Base-by-base conservation (phyloP, 202 grass and related monocot species). In the Panicum virgatum region DNA sequence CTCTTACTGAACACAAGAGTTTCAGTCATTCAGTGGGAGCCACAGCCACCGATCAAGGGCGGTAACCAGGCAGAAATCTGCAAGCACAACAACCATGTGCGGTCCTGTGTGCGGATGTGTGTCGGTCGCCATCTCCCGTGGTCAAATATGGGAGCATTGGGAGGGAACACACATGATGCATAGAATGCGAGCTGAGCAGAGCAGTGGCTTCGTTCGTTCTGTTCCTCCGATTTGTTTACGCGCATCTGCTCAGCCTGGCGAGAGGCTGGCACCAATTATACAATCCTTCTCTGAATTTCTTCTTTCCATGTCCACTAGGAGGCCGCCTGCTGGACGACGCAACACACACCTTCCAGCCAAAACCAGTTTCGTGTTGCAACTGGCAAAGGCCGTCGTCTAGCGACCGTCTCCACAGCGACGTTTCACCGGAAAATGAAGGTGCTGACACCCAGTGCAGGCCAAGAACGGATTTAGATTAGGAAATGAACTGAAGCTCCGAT, bases 221-320 rank as follows among this genome's bases (percentile, higher is more conserved):
- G 3, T 51, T 38, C 12, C 40, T 48, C 23, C 40, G 5, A 12
- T 34, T 83, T 83, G 16, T 83, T 74, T 79, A 79, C 38, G 58
- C 26, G 75, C 80, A 34, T 48, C 34, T 48, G 67, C 27, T 84
- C 67, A 83, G 80, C 80, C 86, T 88, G 86, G 80, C 80, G 54
- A 79, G 59, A 57, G 58, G 74, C 38, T 83, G 80, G 86, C 86
- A 72, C 42, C 68, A 84, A 88, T 84, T 37, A 84, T 79, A 16
- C 34, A 72, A 50, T 19, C 27, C 22, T 50, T 47, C 59, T 34
- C 20, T 72, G 25, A 37, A 48, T 7, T 14, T 60, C 0, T 5
- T 50, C 72, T 63, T 57, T 72, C 14, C 26, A 46, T 59, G 69
- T 20, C 77, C 69, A 75, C 10, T 53, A 62, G 34, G 19, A 36